Evolutionary conservation across 768 basidiomycete genomes (phyloP).

Genomic region (Kwoniella newhampshirensis): DNA sequence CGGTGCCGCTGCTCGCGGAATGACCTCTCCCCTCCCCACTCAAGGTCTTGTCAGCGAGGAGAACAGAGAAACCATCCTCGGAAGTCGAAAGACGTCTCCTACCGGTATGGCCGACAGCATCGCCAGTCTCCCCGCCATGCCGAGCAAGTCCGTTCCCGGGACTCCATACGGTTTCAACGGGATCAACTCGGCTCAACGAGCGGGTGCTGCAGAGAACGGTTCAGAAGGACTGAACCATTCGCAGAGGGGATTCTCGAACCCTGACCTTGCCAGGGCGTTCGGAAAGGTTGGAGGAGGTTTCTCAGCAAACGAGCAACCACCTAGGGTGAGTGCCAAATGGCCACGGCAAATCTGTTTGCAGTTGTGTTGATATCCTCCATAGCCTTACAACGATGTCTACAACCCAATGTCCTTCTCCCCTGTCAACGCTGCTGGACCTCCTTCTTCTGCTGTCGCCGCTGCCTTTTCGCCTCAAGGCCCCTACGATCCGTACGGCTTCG

Average conservation of each 20-base stretch:
- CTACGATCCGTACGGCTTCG: constrained; percentile 50
- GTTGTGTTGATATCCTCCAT: neutral
- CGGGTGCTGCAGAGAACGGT: constrained; percentile 28
- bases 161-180: constrained; percentile 48
- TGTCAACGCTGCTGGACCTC: constrained; percentile 14
- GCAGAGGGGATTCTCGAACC: constrained; percentile 53
- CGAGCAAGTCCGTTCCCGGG: constrained; percentile 52
- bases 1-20: constrained; percentile 17
- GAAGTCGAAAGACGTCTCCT: constrained; percentile 31
- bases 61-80: constrained; percentile 19
- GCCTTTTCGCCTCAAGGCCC: constrained; percentile 30
- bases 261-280: constrained; percentile 54
- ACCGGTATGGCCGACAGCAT: constrained; percentile 50
- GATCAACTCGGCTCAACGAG: constrained; percentile 30
- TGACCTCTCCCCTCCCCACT: constrained; percentile 34
- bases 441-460: constrained; percentile 19
- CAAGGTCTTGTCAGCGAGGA: constrained; percentile 27
- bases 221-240: constrained; percentile 36
- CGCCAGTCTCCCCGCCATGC: constrained; percentile 51
- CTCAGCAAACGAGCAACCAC: constrained; percentile 34
- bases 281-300: constrained; percentile 45
- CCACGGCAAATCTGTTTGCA: constrained; percentile 8
- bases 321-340: constrained; percentile 34
- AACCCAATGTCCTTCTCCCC: neutral
- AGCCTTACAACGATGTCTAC: constrained; percentile 20